A percentile compares a stretch with the other conserved stretches of the same genome.
phyloP scores from a whole-genome alignment of 208 protist species.

The Wallacemonas collosoma region DNA sequence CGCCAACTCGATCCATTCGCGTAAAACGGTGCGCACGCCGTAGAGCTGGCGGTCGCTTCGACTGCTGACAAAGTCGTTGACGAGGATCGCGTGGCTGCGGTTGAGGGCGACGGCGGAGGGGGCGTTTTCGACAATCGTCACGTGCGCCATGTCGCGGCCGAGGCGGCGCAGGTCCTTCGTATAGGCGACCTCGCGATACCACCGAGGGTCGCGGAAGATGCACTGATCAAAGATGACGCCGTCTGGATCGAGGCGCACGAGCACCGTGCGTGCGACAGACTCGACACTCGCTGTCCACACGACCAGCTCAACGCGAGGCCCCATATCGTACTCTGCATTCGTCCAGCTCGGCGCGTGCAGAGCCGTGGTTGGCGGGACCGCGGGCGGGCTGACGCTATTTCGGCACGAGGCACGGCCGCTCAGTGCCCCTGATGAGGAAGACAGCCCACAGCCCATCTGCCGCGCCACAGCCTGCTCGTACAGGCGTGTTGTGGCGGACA shows the following conservation, averaged over 20 bases:
- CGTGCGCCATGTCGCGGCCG: conserved; percentile 66
- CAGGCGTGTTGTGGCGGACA: conserved; percentile 36
- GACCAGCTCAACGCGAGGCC: conserved; percentile 78
- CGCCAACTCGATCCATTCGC: conserved; percentile 61
- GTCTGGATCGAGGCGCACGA: conserved; percentile 72
- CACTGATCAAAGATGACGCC: conserved; percentile 73
- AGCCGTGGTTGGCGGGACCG: conserved; percentile 3
- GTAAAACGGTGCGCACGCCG: conserved; percentile 64
- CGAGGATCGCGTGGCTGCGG: conserved; percentile 77
- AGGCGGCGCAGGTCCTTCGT: conserved; percentile 88
- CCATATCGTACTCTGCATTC: conserved; percentile 2
- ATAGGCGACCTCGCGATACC: conserved; percentile 80
- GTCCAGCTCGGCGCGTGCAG: conserved; percentile 1
- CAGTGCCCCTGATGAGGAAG: not conserved
- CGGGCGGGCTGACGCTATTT: not conserved
- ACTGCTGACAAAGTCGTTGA: conserved; percentile 85
- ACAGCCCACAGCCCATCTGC: conserved; percentile 16
- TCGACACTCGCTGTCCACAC: conserved; percentile 90
- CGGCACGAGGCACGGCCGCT: not conserved
- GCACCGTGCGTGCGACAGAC: conserved; percentile 66
- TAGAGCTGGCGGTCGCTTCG: conserved; percentile 70
- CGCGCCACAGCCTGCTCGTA: conserved; percentile 43
- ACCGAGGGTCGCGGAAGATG: conserved; percentile 88
- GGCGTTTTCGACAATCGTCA: conserved; percentile 92
- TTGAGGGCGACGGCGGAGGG: conserved; percentile 82